Percentiles rank a stretch among this genome's conserved stretches.
Conservation (phyloP, 345 rosid genomes). For the Citrus maxima region DNA sequence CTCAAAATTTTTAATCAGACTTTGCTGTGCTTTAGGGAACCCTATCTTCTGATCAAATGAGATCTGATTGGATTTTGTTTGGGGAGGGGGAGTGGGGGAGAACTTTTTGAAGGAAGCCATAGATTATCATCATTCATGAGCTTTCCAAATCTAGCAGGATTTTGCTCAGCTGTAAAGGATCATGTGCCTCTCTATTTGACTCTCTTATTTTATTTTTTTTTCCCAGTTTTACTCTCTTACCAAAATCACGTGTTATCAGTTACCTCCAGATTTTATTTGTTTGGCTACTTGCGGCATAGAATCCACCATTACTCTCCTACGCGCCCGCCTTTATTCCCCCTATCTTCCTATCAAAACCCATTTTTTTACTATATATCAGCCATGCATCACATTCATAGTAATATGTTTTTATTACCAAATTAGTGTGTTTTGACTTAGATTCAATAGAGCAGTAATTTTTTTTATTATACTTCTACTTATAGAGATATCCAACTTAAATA, state of each 20-base stretch:
- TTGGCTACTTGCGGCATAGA: constrained; percentile 19
- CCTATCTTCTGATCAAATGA: not conserved
- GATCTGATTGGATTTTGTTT: constrained; percentile 24
- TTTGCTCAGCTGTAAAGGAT: constrained; percentile 16
- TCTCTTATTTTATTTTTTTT: not conserved
- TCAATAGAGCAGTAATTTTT: too few relatives aligned
- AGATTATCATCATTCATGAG: not conserved
- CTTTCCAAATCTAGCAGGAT: constrained; percentile 23
- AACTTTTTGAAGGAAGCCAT: not conserved
- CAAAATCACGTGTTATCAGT: not conserved
- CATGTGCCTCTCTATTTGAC: constrained; percentile 1
- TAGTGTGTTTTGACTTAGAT: too few relatives aligned
- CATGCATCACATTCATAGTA: too few relatives aligned
- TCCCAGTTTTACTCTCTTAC: too few relatives aligned
- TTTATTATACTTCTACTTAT: too few relatives aligned
- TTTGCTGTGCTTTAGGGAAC: constrained; percentile 26
- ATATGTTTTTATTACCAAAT: too few relatives aligned
- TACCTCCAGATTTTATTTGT: constrained; percentile 13
- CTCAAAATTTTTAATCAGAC: constrained; percentile 13
- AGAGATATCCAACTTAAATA: too few relatives aligned
- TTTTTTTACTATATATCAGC: not conserved
- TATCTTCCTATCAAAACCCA: not conserved
- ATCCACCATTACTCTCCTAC: not conserved
- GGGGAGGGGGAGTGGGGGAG: not conserved
- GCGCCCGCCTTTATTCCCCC: not conserved